These are phyloP conservation scores for Limtongia smithiae DNA, from an alignment of 805 yeast species.

Conservation along the genomic window DNA sequence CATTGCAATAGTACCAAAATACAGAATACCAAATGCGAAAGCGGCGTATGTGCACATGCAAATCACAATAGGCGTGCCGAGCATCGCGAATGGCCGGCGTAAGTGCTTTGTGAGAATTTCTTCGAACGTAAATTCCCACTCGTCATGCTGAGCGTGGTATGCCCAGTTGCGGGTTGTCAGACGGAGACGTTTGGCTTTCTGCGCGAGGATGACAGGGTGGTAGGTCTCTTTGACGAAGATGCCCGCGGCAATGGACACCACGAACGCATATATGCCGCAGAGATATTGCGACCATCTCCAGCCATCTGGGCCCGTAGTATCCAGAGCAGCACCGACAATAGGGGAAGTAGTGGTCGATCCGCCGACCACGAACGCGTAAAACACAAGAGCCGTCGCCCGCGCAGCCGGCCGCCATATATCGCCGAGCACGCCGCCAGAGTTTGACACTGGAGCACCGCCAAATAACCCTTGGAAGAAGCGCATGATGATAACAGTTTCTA, in stretches of 20 bases:
- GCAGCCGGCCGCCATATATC: conserved; percentile 51
- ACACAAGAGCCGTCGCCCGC: conserved; percentile 53
- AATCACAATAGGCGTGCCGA: conserved; percentile 48
- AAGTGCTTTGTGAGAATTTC: conserved; percentile 73
- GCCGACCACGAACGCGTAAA: conserved; percentile 49
- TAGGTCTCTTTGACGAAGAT: conserved; percentile 44
- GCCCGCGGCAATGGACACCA: conserved; percentile 43
- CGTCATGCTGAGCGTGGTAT: conserved; percentile 91
- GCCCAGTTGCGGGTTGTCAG: conserved; percentile 73
- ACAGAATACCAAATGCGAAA: conserved; percentile 46
- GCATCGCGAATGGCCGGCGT: conserved; percentile 75
- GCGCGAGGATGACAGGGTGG: conserved; percentile 47
- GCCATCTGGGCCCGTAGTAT: conserved; percentile 53
- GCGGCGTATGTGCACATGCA: conserved; percentile 45
- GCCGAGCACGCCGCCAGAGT: conserved; percentile 78
- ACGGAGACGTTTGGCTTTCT: conserved; percentile 51
- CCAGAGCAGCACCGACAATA: conserved; percentile 59
- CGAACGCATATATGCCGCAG: conserved; percentile 64
- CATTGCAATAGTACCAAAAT: conserved; percentile 43
- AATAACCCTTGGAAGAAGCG: conserved; percentile 73
- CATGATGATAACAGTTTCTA: conserved; percentile 57
- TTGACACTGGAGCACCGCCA: conserved; percentile 78
- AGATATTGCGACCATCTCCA: conserved; percentile 83
- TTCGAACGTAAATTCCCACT: conserved; percentile 62
- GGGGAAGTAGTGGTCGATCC: conserved; percentile 47